Conservation (phyloP, 441 rosid genomes). For the Erodium texanum region DNA sequence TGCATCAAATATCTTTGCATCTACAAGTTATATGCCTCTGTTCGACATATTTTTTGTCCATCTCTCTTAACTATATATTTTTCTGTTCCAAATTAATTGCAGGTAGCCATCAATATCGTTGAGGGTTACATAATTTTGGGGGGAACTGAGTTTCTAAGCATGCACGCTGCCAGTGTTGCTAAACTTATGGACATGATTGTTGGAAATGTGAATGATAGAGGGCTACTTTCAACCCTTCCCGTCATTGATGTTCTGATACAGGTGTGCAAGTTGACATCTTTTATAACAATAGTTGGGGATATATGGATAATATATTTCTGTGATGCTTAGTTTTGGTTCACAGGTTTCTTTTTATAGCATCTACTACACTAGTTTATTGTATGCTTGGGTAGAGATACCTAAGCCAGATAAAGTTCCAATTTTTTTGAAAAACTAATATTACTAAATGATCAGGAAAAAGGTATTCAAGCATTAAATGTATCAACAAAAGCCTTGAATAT, state of each 20-base stretch:
- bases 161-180: constrained; percentile 77
- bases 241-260: constrained; percentile 80
- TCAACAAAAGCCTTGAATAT: background rate
- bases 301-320: background rate
- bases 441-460: background rate
- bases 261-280: constrained; percentile 33
- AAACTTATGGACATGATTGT: constrained; percentile 86
- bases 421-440: background rate
- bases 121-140: constrained; percentile 80
- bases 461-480: background rate
- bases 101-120: constrained; percentile 79
- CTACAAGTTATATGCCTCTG: background rate
- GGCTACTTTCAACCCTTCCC: constrained; percentile 72
- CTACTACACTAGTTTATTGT: too few relatives aligned
- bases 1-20: background rate
- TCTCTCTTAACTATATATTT: background rate
- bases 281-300: background rate
- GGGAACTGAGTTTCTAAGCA: constrained; percentile 65
- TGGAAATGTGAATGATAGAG: constrained; percentile 88
- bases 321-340: constrained; percentile 1
- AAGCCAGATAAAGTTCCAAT: background rate
- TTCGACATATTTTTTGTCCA: background rate
- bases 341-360: background rate
- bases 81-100: constrained; percentile 20
- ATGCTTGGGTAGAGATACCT: background rate